Evolutionary conservation across 2,329 filamentous ascomycete species (phyloP).

Genomic region (Anisogramma anomala): DNA sequence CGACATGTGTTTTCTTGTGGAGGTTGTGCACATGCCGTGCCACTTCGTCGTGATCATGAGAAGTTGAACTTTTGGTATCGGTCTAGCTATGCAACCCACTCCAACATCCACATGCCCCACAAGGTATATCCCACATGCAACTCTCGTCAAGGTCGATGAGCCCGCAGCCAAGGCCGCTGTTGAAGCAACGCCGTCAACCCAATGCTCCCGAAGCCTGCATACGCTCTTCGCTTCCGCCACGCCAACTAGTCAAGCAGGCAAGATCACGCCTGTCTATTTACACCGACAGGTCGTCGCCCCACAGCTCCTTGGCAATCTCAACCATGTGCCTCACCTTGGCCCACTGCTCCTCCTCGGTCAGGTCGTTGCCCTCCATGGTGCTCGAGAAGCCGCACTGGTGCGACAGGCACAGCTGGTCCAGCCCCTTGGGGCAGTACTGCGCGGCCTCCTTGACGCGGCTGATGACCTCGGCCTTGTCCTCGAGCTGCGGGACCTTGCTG

Average conservation of each 20-base stretch:
- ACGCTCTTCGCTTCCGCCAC: not conserved
- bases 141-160: not conserved
- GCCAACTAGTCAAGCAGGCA: not conserved
- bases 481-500: conserved; percentile 46
- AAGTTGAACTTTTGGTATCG: conserved; percentile 16
- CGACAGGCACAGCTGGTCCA: conserved; percentile 43
- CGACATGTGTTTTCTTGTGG: too few relatives aligned
- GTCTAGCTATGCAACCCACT: conserved; percentile 25
- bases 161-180: not conserved
- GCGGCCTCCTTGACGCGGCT: conserved; percentile 33
- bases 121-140: not conserved
- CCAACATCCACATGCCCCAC: not conserved
- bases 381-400: conserved; percentile 48
- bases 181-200: not conserved
- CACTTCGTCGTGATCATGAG: too few relatives aligned
- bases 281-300: conserved; percentile 35
- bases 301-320: conserved; percentile 46
- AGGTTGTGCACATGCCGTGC: too few relatives aligned
- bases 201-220: not conserved
- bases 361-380: conserved; percentile 45
- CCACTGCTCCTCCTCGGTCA: conserved; percentile 46
- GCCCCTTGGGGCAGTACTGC: conserved; percentile 35
- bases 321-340: conserved; percentile 42
- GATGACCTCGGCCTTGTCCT: conserved; percentile 30
- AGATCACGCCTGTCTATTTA: conserved; percentile 4